A percentile compares a stretch with the other conserved stretches of the same genome.
Conservation (phyloP, 306 rosid species). For the Acacia melanoxylon region DNA sequence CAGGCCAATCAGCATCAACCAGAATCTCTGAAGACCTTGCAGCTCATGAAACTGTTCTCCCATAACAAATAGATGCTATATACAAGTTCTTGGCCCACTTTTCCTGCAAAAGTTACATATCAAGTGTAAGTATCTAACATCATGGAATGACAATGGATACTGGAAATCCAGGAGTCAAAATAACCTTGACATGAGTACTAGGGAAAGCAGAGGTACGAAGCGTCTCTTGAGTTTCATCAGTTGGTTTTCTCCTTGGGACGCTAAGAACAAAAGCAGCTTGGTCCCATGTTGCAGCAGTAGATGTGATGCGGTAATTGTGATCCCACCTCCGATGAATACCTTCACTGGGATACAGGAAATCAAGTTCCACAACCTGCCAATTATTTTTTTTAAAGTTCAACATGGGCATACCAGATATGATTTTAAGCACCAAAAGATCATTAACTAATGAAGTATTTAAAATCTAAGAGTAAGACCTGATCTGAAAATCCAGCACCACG, state of each 20-base stretch:
- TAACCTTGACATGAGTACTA: constrained; percentile 77
- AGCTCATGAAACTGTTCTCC: constrained; percentile 72
- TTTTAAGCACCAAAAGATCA: neutral
- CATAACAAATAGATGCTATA: constrained; percentile 76
- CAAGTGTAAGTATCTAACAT: constrained; percentile 15
- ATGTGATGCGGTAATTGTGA: constrained; percentile 66
- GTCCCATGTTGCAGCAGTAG: constrained; percentile 82
- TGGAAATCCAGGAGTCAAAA: neutral
- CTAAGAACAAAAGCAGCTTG: constrained; percentile 83
- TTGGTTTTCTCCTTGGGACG: constrained; percentile 64
- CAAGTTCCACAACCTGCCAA: constrained; percentile 72
- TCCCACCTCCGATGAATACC: constrained; percentile 83
- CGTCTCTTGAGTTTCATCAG: constrained; percentile 86
- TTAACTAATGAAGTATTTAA: neutral
- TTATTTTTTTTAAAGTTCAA: neutral
- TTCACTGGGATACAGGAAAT: constrained; percentile 79
- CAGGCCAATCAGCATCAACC: neutral
- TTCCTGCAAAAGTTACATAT: constrained; percentile 52
- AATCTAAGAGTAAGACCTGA: constrained; percentile 51
- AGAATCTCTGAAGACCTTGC: neutral
- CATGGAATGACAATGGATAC: neutral
- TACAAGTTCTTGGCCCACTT: constrained; percentile 89
- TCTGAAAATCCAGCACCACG: constrained; percentile 71
- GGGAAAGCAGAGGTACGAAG: constrained; percentile 86
- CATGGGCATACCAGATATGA: neutral